Evolutionary conservation across 257 asterid genomes (phyloP).

Genomic region (Primulina huaijiensis): DNA sequence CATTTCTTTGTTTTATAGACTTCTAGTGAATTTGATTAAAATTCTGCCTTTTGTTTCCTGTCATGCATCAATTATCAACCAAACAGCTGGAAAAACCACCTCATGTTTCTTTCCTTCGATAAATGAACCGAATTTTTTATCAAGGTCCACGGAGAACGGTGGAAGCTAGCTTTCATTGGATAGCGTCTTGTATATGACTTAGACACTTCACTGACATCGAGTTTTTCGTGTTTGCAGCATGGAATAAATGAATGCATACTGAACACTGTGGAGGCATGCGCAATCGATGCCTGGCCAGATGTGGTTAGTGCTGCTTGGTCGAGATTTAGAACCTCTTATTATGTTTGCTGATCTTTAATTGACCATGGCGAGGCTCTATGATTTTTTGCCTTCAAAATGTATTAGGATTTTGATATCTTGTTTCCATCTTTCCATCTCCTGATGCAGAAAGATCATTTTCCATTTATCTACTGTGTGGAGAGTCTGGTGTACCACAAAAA

Average conservation of each 20-base stretch:
- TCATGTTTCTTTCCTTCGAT: neutral
- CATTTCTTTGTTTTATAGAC: neutral
- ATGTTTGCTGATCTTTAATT: conserved; percentile 6
- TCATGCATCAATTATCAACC: neutral
- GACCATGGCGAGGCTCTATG: neutral
- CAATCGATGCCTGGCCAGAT: conserved; percentile 86
- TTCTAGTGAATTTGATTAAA: too few species aligned
- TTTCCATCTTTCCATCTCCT: conserved; percentile 11
- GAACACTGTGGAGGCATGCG: conserved; percentile 89
- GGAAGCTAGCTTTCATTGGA: neutral
- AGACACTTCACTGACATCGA: neutral
- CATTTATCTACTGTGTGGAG: conserved; percentile 83
- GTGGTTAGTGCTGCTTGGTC: conserved; percentile 51
- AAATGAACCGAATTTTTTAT: neutral
- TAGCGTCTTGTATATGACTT: neutral
- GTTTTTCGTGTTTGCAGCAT: conserved; percentile 53
- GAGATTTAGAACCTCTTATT: conserved; percentile 1
- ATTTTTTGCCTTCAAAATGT: neutral
- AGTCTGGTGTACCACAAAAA: conserved; percentile 56
- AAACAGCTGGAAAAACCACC: neutral
- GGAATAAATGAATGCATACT: conserved; percentile 70
- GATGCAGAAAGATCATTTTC: conserved; percentile 77
- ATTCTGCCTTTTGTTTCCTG: neutral
- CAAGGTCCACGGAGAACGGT: neutral
- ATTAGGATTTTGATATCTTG: conserved; percentile 4